Evolutionary conservation across 129 eudicot species (phyloP).

Genomic region (Pittosporum tobira): DNA sequence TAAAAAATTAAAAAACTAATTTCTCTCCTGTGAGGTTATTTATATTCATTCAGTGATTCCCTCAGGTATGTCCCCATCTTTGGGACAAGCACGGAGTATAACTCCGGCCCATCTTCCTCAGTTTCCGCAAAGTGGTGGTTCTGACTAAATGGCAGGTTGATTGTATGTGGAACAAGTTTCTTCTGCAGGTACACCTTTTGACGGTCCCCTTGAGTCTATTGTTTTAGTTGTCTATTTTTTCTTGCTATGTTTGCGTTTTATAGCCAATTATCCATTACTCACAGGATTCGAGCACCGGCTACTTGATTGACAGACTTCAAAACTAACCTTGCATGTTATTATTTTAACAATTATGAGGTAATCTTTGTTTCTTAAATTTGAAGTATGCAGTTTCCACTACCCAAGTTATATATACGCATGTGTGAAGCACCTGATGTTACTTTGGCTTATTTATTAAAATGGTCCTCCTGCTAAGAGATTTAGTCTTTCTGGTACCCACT

Average conservation of each 20-base stretch:
- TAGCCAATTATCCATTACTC: constrained; percentile 13
- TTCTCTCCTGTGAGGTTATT: not conserved
- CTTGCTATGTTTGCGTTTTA: constrained; percentile 1
- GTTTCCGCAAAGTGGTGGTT: constrained; percentile 31
- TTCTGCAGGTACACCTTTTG: constrained; percentile 24
- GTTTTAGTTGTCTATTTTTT: not conserved
- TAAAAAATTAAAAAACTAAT: no score
- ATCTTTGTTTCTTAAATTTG: not conserved
- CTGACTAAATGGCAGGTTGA: constrained; percentile 28
- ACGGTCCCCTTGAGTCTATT: not conserved
- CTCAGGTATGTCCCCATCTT: constrained; percentile 39
- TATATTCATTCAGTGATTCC: constrained; percentile 6
- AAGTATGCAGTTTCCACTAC: not conserved
- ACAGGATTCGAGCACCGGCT: constrained; percentile 31
- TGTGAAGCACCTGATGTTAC: not conserved
- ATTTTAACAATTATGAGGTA: constrained; percentile 39
- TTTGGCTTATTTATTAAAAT: not conserved
- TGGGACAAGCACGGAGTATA: constrained; percentile 32
- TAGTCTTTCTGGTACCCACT: not conserved
- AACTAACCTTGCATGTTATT: constrained; percentile 36
- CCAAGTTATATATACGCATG: not conserved
- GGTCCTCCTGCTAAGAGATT: not conserved
- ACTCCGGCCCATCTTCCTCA: constrained; percentile 34
- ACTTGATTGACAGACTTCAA: constrained; percentile 35
- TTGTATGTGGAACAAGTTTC: constrained; percentile 14